phyloP scores from a whole-genome alignment of 164 flowering plant species.

The Litsea cubeba region DNA sequence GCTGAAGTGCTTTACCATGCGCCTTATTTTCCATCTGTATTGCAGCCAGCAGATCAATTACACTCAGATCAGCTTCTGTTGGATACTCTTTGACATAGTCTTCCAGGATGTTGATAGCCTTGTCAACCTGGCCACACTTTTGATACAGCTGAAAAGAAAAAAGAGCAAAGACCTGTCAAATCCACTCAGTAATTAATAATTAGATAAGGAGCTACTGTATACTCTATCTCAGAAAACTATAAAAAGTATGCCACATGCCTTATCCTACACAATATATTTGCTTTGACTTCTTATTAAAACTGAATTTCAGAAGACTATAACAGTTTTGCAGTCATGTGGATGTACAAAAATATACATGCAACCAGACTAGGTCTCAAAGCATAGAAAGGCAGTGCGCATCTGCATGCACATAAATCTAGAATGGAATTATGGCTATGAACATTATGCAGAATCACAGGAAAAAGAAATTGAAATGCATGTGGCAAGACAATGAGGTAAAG shows the following conservation, averaged over 20 bases:
- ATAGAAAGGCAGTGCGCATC: too few species aligned
- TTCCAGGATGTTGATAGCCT: constrained; percentile 48
- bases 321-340: background rate
- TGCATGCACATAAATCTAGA: too few species aligned
- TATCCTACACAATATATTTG: too few species aligned
- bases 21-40: constrained; percentile 45
- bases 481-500: too few species aligned
- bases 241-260: background rate
- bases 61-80: constrained; percentile 38
- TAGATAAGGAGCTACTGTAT: background rate
- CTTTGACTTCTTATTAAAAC: background rate
- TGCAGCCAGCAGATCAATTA: constrained; percentile 52
- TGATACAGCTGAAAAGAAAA: constrained; percentile 40
- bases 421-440: too few species aligned
- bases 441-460: too few species aligned
- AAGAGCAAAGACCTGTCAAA: background rate
- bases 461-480: too few species aligned
- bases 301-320: too few species aligned
- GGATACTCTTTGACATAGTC: constrained; percentile 42
- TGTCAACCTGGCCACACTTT: constrained; percentile 58
- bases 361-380: background rate
- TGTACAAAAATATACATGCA: background rate
- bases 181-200: background rate
- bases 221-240: background rate
- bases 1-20: constrained; percentile 52